phyloP scores from a whole-genome alignment of 2,329 filamentous ascomycete genomes.

The Fusarium odoratissimum region DNA sequence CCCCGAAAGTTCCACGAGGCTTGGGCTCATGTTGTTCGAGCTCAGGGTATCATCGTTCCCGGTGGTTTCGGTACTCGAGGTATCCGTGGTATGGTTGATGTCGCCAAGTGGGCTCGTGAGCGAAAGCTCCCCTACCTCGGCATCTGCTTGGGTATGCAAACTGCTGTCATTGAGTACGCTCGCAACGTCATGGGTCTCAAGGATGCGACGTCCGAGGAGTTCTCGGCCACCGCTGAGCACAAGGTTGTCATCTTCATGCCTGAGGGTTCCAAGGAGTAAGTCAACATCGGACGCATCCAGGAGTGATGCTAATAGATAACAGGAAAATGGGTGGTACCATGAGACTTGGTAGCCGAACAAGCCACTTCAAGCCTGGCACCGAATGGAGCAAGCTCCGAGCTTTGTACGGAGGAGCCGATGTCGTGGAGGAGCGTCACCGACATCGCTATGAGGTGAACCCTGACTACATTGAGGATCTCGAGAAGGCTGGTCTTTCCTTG shows the following conservation, averaged over 20 bases:
- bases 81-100: constrained; percentile 85
- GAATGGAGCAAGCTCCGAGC: constrained; percentile 84
- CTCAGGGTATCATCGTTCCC: constrained; percentile 66
- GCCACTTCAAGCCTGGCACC: constrained; percentile 78
- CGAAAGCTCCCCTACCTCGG: constrained; percentile 86
- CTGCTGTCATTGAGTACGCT: constrained; percentile 90
- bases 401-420: constrained; percentile 72
- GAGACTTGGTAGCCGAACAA: constrained; percentile 81
- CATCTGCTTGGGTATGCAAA: constrained; percentile 92
- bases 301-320: not conserved
- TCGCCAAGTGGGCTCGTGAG: constrained; percentile 87
- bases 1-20: constrained; percentile 85
- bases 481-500: constrained; percentile 72
- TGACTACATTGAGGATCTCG: constrained; percentile 74
- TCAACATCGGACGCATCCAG: not conserved
- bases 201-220: constrained; percentile 67
- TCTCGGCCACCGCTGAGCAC: constrained; percentile 67
- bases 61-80: constrained; percentile 86
- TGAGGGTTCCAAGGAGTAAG: constrained; percentile 64
- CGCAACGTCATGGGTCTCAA: constrained; percentile 77
- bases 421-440: constrained; percentile 80
- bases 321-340: constrained; percentile 79
- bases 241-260: constrained; percentile 92
- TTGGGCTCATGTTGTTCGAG: constrained; percentile 82
- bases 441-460: constrained; percentile 95